Base-by-base conservation (phyloP, 83 land plant species). In the Picea mariana region DNA sequence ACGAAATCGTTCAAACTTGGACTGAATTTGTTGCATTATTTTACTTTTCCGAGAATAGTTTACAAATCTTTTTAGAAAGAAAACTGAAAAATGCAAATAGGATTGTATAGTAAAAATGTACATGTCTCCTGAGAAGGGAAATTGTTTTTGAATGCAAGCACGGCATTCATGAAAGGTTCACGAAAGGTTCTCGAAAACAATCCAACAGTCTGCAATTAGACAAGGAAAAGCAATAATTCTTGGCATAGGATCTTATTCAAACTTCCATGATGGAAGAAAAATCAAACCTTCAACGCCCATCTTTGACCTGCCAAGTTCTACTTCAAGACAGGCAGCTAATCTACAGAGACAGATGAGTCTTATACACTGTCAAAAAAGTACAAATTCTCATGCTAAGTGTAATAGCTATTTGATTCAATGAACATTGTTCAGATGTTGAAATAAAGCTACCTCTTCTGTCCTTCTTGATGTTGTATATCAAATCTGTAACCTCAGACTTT, bases 261-360 rank as follows among this genome's bases (percentile, higher is more conserved):
- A 75, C 77, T 20, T 20, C 47, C 21, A 75, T 21, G 77, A 73
- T 9, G 2, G 77, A 67, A 31, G 38, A 55, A 55, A 26, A 27
- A 67, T 67, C 34, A 67, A 21, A 27, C 4, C 34, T 67, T 15
- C 71, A 24, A 67, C 1, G 26, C 16, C 71, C 58, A 55, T 55
- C 17, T 26, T 67, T 67, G 71, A 67, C 40, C 77, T 75, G 21
- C 59, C 77, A 75, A 44, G 26, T 47, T 44, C 77, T 73, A 20
- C 42, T 42, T 31, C 40, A 44, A 71, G 49, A 42, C 27, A 47
- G 77, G 77, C 23, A 40, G 40, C 77, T 75, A 47, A 47, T 75
- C 49, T 75, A 75, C 77, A 75, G 59, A 40, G 26, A 75, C 77
- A 75, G 47, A 18, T 38, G 26, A 47, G n/a, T 73, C 55, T 73